phyloP scores from a whole-genome alignment of 352 stramenopile genomes.

The Pythium rhizo-oryzae region DNA sequence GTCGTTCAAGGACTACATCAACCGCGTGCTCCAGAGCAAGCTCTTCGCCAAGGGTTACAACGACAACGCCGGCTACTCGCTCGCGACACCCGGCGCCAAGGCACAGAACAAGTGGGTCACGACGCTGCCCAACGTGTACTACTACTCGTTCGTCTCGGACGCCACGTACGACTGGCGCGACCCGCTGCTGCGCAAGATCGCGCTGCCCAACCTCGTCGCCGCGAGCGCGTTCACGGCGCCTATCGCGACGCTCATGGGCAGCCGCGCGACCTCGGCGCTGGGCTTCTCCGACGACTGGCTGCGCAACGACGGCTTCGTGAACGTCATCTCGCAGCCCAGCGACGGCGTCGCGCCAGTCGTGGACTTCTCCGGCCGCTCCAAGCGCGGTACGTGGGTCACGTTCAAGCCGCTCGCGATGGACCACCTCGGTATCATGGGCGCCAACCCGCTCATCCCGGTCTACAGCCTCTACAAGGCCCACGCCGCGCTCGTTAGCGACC shows the following conservation, averaged over 20 bases:
- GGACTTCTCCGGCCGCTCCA: conserved; percentile 16
- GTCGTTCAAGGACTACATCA: conserved; percentile 31
- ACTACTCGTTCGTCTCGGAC: conserved; percentile 49
- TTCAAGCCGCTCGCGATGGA: conserved; percentile 23
- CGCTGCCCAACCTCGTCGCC: conserved; percentile 40
- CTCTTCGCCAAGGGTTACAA: conserved; percentile 42
- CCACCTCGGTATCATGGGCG: conserved; percentile 19
- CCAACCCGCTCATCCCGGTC: conserved; percentile 2
- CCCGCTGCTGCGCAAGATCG: conserved; percentile 39
- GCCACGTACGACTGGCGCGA: conserved; percentile 38
- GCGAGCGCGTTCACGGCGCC: conserved; percentile 37
- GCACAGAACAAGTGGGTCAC: conserved; percentile 51
- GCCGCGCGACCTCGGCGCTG: conserved; percentile 32
- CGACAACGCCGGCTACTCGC: conserved; percentile 45
- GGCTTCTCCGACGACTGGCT: conserved; percentile 45
- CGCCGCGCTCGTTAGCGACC: conserved; percentile 6
- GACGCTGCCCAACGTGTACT: conserved; percentile 56
- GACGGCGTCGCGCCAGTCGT: conserved; percentile 27
- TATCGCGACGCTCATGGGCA: conserved; percentile 41
- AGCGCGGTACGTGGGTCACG: conserved; percentile 26
- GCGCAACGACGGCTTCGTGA: conserved; percentile 34
- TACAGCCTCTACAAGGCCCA: conserved; percentile 22
- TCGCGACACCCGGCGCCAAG: conserved; percentile 39
- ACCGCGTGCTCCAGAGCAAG: conserved; percentile 38
- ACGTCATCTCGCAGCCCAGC: conserved; percentile 28